Evolutionary conservation across 83 land plant species (phyloP), one percentile per base, ranked within the genome.

Genomic region (Picea abies): DNA sequence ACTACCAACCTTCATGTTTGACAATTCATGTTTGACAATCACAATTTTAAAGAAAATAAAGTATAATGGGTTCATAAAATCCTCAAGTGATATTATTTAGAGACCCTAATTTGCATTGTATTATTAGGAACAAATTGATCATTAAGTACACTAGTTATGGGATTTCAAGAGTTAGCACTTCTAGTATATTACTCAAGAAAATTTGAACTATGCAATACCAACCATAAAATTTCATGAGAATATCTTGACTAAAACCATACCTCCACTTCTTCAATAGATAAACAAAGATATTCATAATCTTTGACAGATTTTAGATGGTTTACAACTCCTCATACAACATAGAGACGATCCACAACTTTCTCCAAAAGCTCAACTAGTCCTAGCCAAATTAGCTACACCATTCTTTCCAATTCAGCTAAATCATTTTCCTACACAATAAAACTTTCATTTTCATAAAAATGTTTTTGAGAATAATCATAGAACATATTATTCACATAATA

Each of bases 201-300:
- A 9, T 17, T 37, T 72, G 4, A 72, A 41, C 76, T 41, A 12
- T 9, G 44, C n/a, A 72, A 72, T 16, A 2, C 56, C 44, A 7
- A 71, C 16, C 44, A 5, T 41, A 72, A 72, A 5, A 72, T 41
- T 72, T 5, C 47, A 39, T 19, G 17, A 11, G 0, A 3, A 19
- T n/a, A 41, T 72, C 0, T 10, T 41, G 17, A 82, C 19, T 5
- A 82, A 37, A 17, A 62, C 7, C 61, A 47, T 82, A 96, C 98
- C 96, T 96, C 93, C 60, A 96, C 94, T 90, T 93, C 90, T 67
- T 94, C 96, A 69, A 96, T 87, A 44, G 93, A 95, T 35, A 91
- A 41, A 11, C 98, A 93, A 26, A 96, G 88, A 60, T 96, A 96
- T 49, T 88, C 41, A 5, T 92, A 87, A 80, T 96, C 98, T 81